phyloP scores from a whole-genome alignment of 768 basidiomycete species.

The Guyanaporus albipodus region DNA sequence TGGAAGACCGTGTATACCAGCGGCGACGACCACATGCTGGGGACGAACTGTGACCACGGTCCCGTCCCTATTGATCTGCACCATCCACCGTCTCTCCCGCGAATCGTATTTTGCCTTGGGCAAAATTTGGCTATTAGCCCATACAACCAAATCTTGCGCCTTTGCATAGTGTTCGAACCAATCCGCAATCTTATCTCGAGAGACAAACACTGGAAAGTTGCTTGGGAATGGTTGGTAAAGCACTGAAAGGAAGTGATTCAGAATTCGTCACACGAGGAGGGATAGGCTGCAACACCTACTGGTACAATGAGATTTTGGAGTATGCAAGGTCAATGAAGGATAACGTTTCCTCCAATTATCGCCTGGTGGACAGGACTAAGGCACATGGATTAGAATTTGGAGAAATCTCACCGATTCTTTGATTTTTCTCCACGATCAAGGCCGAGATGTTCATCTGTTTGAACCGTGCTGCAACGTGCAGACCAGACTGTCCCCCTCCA shows the following conservation, averaged over 20 bases:
- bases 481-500: slow-evolving; percentile 1
- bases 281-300: not conserved
- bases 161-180: slow-evolving; percentile 5
- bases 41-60: not conserved
- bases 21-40: slow-evolving; percentile 2
- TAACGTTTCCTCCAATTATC: slow-evolving; percentile 8
- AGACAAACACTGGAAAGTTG: slow-evolving; percentile 4
- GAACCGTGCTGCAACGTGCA: slow-evolving; percentile 4
- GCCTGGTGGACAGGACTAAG: not conserved
- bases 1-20: slow-evolving; percentile 1
- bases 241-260: too few relatives aligned
- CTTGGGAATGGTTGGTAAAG: slow-evolving; percentile 5
- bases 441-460: not conserved
- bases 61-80: not conserved
- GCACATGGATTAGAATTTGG: too few relatives aligned
- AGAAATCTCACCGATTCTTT: slow-evolving; percentile 1
- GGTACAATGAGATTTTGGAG: not conserved
- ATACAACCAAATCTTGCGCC: slow-evolving; percentile 4
- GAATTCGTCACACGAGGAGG: too few relatives aligned
- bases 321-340: slow-evolving; percentile 4
- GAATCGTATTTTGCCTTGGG: not conserved
- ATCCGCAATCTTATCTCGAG: slow-evolving; percentile 4
- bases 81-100: slow-evolving; percentile 1
- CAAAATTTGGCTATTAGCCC: slow-evolving; percentile 6
- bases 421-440: slow-evolving; percentile 2